phyloP scores from a whole-genome alignment of 2,329 filamentous ascomycete species.

The Botryotinia calthae region DNA sequence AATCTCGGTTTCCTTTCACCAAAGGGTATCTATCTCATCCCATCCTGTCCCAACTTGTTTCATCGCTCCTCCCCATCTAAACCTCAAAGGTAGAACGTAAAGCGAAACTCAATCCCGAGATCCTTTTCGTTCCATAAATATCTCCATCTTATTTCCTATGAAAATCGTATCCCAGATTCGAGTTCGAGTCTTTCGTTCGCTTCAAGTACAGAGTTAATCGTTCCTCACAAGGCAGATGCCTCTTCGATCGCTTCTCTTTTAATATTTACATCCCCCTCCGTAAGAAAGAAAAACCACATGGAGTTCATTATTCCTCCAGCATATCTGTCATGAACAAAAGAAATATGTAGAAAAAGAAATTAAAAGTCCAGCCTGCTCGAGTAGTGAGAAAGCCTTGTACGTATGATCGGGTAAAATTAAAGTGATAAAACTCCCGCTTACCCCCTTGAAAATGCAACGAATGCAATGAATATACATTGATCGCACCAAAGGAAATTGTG shows the following conservation, averaged over 20 bases:
- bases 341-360: slow-evolving; percentile 9
- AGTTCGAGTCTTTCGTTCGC: neutral
- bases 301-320: slow-evolving; percentile 11
- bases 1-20: neutral
- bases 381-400: neutral
- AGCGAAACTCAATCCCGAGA: neutral
- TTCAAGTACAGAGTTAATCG: neutral
- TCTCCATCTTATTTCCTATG: neutral
- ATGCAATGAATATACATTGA: slow-evolving; percentile 16
- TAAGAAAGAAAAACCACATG: neutral
- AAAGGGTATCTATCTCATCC: slow-evolving; percentile 5
- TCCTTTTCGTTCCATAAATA: neutral
- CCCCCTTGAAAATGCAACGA: slow-evolving; percentile 12
- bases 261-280: neutral
- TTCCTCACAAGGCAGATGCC: neutral
- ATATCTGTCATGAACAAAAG: slow-evolving; percentile 16
- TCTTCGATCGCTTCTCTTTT: neutral
- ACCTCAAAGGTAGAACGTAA: neutral
- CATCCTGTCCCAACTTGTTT: neutral
- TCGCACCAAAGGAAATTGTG: neutral
- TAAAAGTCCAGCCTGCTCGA: slow-evolving; percentile 3
- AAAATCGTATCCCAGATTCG: neutral
- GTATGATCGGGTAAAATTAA: slow-evolving; percentile 1
- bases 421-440: slow-evolving; percentile 14
- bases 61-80: neutral